A percentile compares a stretch with the other conserved stretches of the same genome.
These are phyloP conservation scores for Aspergillaceae sp. DNA, from an alignment of 2,329 filamentous ascomycete species.

Conservation along the genomic window DNA sequence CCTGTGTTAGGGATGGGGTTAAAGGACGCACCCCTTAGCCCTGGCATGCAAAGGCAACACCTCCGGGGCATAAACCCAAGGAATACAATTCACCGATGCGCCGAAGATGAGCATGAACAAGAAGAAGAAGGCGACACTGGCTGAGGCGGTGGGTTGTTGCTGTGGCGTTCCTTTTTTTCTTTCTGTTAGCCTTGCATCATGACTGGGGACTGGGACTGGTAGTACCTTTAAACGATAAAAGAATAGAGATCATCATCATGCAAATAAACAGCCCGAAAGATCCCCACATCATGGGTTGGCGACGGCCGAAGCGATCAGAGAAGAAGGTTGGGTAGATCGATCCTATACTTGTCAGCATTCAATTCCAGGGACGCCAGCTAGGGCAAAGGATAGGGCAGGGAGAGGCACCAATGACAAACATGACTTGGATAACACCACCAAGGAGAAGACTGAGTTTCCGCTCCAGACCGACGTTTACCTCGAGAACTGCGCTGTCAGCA, in stretches of 20 bases:
- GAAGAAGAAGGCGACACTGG: conserved; percentile 44
- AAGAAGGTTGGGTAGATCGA: conserved; percentile 40
- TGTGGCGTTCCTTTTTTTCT: conserved; percentile 6
- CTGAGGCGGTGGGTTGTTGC: conserved; percentile 34
- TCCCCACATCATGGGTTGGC: conserved; percentile 31
- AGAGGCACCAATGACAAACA: conserved; percentile 21
- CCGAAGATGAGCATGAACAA: conserved; percentile 37
- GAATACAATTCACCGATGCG: conserved; percentile 40
- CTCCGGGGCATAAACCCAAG: conserved; percentile 44
- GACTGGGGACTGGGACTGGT: neutral
- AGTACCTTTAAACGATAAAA: conserved; percentile 34
- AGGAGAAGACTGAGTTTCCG: conserved; percentile 14
- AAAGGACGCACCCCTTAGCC: neutral
- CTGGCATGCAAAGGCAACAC: conserved; percentile 42
- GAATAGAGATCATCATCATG: conserved; percentile 28
- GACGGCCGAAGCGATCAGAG: conserved; percentile 35
- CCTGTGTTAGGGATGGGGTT: no score
- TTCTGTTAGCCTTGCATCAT: no score
- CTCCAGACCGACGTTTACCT: no score
- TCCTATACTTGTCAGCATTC: no score
- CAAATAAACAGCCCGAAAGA: conserved; percentile 28
- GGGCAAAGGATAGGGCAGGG: no score
- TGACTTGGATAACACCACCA: conserved; percentile 34
- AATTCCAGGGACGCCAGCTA: no score
- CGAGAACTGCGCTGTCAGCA: no score